Evolutionary conservation across 257 asterid species (phyloP), one percentile per base, ranked within the genome.

Genomic region (Ligustrum vulgare): DNA sequence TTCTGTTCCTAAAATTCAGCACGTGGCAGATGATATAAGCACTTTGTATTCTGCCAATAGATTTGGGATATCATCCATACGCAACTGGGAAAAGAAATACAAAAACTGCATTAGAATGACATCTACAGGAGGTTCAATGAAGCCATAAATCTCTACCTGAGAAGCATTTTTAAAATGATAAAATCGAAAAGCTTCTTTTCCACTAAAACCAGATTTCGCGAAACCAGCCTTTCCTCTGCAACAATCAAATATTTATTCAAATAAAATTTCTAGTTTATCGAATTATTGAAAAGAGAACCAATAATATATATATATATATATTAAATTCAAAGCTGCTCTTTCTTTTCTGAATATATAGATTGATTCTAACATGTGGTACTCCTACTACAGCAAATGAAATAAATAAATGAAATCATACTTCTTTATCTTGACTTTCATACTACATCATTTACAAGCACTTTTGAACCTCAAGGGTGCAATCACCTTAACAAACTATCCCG

Each of bases 31-130:
- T 32, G 82, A 63, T 47, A 89, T 78, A 74, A 93, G 88, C 81
- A 78, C 87, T 79, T 87, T 89, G 94, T 93, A 91, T 84, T 91
- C 97, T 6, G 87, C 86, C 86, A 93, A 73, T 54, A 91, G 82
- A 74, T 72, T 77, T 37, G 96, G 82, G 69, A 91, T 74, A 77
- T 93, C 97, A 58, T 82, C 88, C 93, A 91, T 43, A 35, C 96
- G 98, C 80, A 93, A 67, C 98, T 93, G 90, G 63, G 73, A 78
- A 77, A 66, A 75, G 51, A 31, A 3, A 77, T 28, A 51, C 65
- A 56, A 78, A 65, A 56, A 77, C 4, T 34, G 58, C 54, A 22
- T 82, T 45, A 77, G 62, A 34, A 68, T 28, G 63, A 2, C 56
- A 56, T 45, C 43, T 67, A 33, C 63, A 73, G 72, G 34, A 60